Percentiles rank a stretch among this genome's conserved stretches.
These are phyloP conservation scores for Cyclotella distinguenda DNA, from an alignment of 108 stramenopile genomes.

Conservation along the genomic window DNA sequence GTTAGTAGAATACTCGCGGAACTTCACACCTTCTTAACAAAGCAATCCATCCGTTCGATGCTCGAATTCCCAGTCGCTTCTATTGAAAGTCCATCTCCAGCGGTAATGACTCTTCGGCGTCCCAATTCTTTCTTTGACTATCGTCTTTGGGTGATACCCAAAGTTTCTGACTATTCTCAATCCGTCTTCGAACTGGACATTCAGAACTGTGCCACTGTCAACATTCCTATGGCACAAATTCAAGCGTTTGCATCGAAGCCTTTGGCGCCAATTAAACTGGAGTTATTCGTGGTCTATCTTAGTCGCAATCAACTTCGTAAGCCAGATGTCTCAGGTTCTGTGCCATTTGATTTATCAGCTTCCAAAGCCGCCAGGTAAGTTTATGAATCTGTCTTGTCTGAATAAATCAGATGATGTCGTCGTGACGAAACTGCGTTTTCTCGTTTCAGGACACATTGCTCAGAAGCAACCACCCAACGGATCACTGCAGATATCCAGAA, in stretches of 20 bases:
- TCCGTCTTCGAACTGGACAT: constrained; percentile 72
- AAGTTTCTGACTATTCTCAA: constrained; percentile 83
- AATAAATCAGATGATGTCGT: no score
- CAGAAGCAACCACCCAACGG: constrained; percentile 84
- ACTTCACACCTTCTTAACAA: constrained; percentile 70
- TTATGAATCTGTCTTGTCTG: no score
- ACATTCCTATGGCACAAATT: constrained; percentile 86
- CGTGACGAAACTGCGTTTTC: not conserved
- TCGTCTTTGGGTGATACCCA: constrained; percentile 83
- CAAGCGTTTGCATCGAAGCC: constrained; percentile 87
- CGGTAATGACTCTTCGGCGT: constrained; percentile 70
- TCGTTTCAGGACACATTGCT: constrained; percentile 74
- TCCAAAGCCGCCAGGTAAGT: constrained; percentile 47
- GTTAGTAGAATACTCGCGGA: constrained; percentile 79
- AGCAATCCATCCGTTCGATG: constrained; percentile 70
- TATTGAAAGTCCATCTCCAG: constrained; percentile 47
- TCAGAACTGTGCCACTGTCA: constrained; percentile 87
- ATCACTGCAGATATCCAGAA: constrained; percentile 77
- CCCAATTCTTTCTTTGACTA: constrained; percentile 79
- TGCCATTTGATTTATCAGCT: constrained; percentile 79
- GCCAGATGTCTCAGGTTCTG: constrained; percentile 60
- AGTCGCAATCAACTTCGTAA: constrained; percentile 63
- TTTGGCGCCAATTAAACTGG: constrained; percentile 85
- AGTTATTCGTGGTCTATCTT: constrained; percentile 70
- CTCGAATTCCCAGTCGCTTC: constrained; percentile 48